phyloP scores from a whole-genome alignment of 805 yeast genomes.

The Starmerella asiatica region DNA sequence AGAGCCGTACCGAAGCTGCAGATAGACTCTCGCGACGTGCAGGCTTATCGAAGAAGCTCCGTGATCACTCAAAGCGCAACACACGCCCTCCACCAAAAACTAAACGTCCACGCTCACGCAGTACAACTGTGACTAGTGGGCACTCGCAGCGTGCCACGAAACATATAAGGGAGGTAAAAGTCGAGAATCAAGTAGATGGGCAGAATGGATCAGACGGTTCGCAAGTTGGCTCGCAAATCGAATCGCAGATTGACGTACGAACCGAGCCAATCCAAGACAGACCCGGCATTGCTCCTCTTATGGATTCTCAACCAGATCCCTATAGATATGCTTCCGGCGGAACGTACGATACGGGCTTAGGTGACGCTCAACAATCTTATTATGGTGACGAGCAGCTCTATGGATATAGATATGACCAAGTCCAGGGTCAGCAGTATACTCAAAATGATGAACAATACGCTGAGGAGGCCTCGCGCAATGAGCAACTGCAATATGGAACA shows the following conservation, averaged over 20 bases:
- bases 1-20: neutral
- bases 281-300: too few relatives aligned
- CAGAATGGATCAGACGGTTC: neutral
- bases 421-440: neutral
- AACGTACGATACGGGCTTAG: neutral
- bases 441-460: too few relatives aligned
- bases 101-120: too few relatives aligned
- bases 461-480: too few relatives aligned
- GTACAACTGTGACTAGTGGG: too few relatives aligned
- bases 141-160: neutral
- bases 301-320: neutral
- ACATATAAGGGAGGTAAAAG: neutral
- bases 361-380: neutral
- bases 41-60: neutral
- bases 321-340: neutral
- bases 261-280: too few relatives aligned
- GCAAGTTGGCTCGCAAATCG: neutral
- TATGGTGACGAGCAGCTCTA: too few relatives aligned
- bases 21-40: too few relatives aligned
- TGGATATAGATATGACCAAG: neutral
- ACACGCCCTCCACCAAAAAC: neutral
- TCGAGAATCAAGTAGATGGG: neutral
- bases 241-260: too few relatives aligned
- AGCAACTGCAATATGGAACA: too few relatives aligned
- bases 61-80: neutral